Base-by-base conservation (phyloP, 129 eudicot species). In the Silybum marianum region DNA sequence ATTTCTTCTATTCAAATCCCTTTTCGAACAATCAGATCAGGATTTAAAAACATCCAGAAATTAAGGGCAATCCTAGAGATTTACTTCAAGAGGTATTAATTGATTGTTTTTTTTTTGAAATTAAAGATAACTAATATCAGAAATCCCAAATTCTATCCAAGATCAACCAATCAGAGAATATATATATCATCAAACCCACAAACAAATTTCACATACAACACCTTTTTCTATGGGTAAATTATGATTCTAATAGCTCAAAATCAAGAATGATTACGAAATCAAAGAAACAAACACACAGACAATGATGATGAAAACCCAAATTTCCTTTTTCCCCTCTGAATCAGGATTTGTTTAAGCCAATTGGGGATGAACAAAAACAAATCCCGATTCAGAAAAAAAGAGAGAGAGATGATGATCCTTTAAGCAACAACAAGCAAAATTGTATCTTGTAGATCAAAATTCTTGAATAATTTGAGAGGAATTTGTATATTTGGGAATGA, bases 331-430 rank as follows among this genome's bases (percentile, higher is more conserved):
- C 44, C 71, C 77, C 28, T 73, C 71, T 66, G 48, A 72, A 87
- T 77, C 83, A 84, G 82, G 88, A 87, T 73, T 81, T 87, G 79
- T 46, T 72, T 81, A 39, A 77, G 68, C 80, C 74, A 81, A 77
- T 73, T 32, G 73, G 71, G 78, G 72, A 76, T 77, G 69, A 67
- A 70, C 18, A 23, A 58, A 73, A 78, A 81, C 72, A 79, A 87
- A 88, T 69, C 84, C 73, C 69, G 77, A 88, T 88, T 78, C 76
- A 68, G 60, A 80, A 22, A 84, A 73, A 38, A 38, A 38, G 42
- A 76, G 74, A 79, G 12, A 65, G 46, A 83, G 23, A 30, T 65
- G 69, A 51, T 75, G 60, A 63, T 48, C 76, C 24, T 38, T 40
- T 38, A 83, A 71, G 77, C 75, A 60, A 78, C 30, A 65, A 63